A percentile compares a stretch with the other conserved stretches of the same genome.
These are phyloP conservation scores for Arachnopeziza araneosa DNA, from an alignment of 2,329 filamentous ascomycete genomes.

Conservation along the genomic window DNA sequence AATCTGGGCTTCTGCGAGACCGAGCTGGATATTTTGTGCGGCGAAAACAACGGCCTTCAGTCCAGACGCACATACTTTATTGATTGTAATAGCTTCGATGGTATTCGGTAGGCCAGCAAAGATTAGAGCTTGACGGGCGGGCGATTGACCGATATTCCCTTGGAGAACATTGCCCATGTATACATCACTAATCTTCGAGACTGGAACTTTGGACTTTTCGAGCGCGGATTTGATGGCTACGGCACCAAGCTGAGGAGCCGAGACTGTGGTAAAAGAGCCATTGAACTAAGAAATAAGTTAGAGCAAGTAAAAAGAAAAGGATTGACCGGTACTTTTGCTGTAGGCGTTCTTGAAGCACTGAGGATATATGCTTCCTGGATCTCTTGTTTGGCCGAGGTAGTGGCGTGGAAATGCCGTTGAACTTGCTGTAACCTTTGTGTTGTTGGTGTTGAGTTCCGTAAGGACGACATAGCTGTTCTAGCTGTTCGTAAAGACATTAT, in stretches of 20 bases:
- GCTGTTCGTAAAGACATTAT: constrained; percentile 28
- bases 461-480: constrained; percentile 22
- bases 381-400: constrained; percentile 49
- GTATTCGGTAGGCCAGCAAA: constrained; percentile 79
- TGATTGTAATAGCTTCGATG: constrained; percentile 86
- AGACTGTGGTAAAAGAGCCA: constrained; percentile 76
- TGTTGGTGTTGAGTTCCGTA: constrained; percentile 17
- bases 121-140: constrained; percentile 83
- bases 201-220: constrained; percentile 76
- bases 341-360: constrained; percentile 83
- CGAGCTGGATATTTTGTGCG: constrained; percentile 90
- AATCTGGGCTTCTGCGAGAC: constrained; percentile 79
- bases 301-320: not conserved
- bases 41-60: constrained; percentile 88
- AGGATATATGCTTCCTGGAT: constrained; percentile 92
- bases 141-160: constrained; percentile 78
- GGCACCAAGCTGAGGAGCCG: constrained; percentile 83
- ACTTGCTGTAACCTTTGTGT: constrained; percentile 40
- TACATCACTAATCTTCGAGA: constrained; percentile 78
- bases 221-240: constrained; percentile 88
- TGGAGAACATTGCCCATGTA: constrained; percentile 97
- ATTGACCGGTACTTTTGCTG: constrained; percentile 62
- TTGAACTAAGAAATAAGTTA: constrained; percentile 64
- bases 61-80: constrained; percentile 96
- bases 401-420: constrained; percentile 46